Base-by-base conservation (phyloP, 352 stramenopile genomes). In the Pythium coloratum region DNA sequence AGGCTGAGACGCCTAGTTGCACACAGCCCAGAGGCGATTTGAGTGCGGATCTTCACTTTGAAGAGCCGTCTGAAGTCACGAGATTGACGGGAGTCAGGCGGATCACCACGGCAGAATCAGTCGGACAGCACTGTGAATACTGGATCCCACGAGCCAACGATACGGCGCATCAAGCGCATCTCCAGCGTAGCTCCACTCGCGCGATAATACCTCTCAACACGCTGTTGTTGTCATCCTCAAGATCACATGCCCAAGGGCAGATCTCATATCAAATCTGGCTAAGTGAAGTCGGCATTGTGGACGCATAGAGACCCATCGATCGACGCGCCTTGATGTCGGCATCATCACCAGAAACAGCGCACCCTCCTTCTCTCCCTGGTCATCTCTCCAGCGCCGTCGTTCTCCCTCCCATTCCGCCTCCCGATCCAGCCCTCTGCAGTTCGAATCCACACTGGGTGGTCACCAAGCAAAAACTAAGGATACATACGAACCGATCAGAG, bases 191-290 rank as follows among this genome's bases (percentile, higher is more conserved):
- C 51, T 40, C 32, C 51, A 38, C 61, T 60, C 61, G 51, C 30
- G 9, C 32, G 10, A 49, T 30, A 24, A 65, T 66, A 75, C 69
- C 69, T 75, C 69, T 75, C 68, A 59, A 55, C 58, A 49, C 63
- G 56, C 50, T 69, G 44, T 10, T 51, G 38, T 66, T 62, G 36
- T 76, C 66, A 67, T 76, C 70, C 64, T 71, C 47, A 18, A 62
- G 59, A 63, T 54, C 49, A 26, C 58, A 32, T n/a, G 51, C 62
- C 40, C 33, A 58, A 14, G 30, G 6, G 59, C 30, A 26, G 47
- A 64, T 57, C 60, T 55, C 54, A 7, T n/a, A 18, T 76, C 70
- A 62, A 71, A 76, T 76, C 60, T 72, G 70, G 70, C 70, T 76
- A 76, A 76, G 64, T 64, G 65, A 54, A 50, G 38, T 75, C 64